Conservation (phyloP, 106 monocot species). For the Dendrobium officinale region DNA sequence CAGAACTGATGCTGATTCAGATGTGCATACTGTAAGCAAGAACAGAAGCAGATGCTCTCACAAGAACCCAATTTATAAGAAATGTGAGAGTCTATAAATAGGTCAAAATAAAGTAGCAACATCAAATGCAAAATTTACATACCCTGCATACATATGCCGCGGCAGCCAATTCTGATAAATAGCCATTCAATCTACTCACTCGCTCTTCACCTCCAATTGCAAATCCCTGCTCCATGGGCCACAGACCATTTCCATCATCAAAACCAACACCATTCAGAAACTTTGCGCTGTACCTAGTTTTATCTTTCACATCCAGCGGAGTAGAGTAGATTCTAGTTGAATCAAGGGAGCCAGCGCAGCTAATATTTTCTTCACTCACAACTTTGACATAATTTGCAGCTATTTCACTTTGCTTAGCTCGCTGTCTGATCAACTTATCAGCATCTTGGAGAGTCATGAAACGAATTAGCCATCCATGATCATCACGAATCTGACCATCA, state of each 20-base stretch:
- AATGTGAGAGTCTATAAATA: background rate
- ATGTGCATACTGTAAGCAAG: background rate
- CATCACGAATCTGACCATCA: conserved; percentile 79
- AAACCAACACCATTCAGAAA: conserved; percentile 96
- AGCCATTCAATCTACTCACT: conserved; percentile 66
- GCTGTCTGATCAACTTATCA: conserved; percentile 67
- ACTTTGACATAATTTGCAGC: conserved; percentile 85
- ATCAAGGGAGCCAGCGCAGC: conserved; percentile 16
- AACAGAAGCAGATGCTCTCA: background rate
- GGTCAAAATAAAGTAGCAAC: background rate
- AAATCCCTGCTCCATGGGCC: conserved; percentile 63
- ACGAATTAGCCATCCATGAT: conserved; percentile 45
- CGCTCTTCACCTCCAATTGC: conserved; percentile 79
- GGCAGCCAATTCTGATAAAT: conserved; percentile 86
- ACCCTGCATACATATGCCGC: conserved; percentile 87
- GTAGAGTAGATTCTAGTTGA: conserved; percentile 13
- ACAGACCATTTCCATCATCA: conserved; percentile 78
- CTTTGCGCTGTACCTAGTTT: conserved; percentile 18
- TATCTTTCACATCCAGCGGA: conserved; percentile 14
- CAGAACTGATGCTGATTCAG: background rate
- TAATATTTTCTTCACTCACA: conserved; percentile 48
- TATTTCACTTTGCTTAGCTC: conserved; percentile 70
- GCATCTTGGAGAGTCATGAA: conserved; percentile 89
- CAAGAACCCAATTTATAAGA: background rate
- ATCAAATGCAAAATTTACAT: conserved; percentile 12